These are phyloP conservation scores for Rhodosporidiobolus odoratus DNA, from an alignment of 768 basidiomycete species.

Conservation along the genomic window DNA sequence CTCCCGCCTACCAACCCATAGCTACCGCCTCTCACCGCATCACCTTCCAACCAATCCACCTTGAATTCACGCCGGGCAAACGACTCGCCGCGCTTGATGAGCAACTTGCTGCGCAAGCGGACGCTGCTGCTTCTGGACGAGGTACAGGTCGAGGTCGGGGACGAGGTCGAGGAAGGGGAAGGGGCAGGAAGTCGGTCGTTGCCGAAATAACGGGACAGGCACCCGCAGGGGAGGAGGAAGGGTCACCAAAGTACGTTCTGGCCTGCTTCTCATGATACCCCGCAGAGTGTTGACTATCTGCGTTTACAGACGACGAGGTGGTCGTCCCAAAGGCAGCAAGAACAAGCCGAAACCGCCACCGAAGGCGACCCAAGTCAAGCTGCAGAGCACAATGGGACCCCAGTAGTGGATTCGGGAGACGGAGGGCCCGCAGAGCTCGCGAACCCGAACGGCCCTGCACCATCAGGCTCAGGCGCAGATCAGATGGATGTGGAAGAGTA, in stretches of 20 bases:
- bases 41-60: conserved; percentile 14
- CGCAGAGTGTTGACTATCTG: not conserved
- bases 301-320: not conserved
- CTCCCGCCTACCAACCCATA: not conserved
- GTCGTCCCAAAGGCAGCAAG: conserved; percentile 4
- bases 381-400: too few relatives aligned
- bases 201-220: not conserved
- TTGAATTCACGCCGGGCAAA: not conserved
- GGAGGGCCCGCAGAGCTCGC: too few relatives aligned
- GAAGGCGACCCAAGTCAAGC: not conserved
- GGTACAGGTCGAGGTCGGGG: not conserved
- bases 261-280: not conserved
- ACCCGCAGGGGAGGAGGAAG: not conserved
- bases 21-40: conserved; percentile 23
- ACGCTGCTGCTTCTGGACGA: not conserved
- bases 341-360: conserved; percentile 3
- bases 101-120: not conserved
- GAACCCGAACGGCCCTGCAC: too few relatives aligned
- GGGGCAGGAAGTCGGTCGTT: not conserved
- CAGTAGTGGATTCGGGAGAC: too few relatives aligned
- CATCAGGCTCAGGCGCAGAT: too few relatives aligned
- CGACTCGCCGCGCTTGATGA: not conserved
- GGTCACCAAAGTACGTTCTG: not conserved
- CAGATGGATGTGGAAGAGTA: too few relatives aligned
- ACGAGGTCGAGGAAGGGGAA: conserved; percentile 9